phyloP scores from a whole-genome alignment of 1,139 yeast species.

The Saccharomyces hybrid region DNA sequence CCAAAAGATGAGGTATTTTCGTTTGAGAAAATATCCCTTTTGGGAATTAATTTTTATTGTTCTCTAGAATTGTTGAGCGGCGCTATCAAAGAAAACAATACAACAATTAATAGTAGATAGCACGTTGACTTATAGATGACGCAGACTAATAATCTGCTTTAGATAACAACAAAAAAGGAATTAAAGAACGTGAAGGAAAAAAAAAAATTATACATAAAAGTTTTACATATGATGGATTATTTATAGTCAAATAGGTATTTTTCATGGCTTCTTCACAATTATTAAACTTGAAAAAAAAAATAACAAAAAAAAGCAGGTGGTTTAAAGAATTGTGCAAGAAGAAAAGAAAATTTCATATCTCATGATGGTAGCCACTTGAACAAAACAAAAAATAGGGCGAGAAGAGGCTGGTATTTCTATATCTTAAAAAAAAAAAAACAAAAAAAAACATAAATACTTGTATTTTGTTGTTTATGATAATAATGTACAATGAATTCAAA shows the following conservation, averaged over 20 bases:
- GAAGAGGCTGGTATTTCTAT: neutral
- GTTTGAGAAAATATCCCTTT: neutral
- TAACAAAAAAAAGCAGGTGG: neutral
- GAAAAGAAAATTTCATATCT: neutral
- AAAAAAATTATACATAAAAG: neutral
- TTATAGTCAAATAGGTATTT: neutral
- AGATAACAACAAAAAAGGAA: neutral
- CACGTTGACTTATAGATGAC: neutral
- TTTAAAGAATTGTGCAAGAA: neutral
- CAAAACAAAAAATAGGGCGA: neutral
- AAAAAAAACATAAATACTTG: neutral
- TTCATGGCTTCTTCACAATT: neutral
- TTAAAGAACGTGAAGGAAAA: neutral
- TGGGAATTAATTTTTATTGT: neutral
- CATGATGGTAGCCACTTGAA: neutral
- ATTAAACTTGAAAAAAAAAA: neutral
- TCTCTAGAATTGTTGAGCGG: neutral
- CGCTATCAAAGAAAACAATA: neutral
- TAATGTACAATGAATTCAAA: slow-evolving; percentile 1
- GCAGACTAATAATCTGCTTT: neutral
- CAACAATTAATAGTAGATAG: neutral
- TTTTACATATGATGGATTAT: neutral
- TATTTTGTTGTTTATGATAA: neutral
- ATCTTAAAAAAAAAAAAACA: neutral
- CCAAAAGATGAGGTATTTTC: neutral